Evolutionary conservation across 148 eudicot genomes (phyloP), one percentile per base, ranked within the genome.

Genomic region (Limonium bicolor): DNA sequence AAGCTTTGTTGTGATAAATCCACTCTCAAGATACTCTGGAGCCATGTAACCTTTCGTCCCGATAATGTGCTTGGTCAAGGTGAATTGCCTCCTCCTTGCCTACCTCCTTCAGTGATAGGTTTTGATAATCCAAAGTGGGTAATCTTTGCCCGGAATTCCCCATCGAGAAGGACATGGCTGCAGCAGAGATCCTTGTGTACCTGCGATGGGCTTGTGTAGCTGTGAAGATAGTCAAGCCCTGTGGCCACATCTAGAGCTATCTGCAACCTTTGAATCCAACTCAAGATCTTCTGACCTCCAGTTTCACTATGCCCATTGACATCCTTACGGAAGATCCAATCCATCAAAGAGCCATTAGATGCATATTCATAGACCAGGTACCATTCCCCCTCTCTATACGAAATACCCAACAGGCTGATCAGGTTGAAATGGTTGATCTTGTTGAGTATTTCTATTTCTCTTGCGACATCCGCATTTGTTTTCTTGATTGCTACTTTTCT

Each of bases 401-500:
- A 81, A 46, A 65, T 67, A 2, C 96, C 96, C 36, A 72, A 49
- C 3, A 86, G 74, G n/a, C 60, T 58, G 8, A 76, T 68, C 23
- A 86, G 53, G 42, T 68, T 86, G 56, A 70, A 63, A 63, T 86
- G 96, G 47, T 71, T 75, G 51, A 78, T 56, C 56, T 71, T 86
- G 38, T 58, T 68, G 3, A 81, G 71, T 32, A 86, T 56, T 20
- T 65, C 62, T 19, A 76, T 60, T 60, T 80, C 95, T 58, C 63
- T 59, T 9, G 64, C 31, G 27, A 66, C 72, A 56, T 86, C 77
- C 33, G 51, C 61, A 38, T 62, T 60, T 50, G 53, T 73, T 59
- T 55, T 73, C 58, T 86, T 81, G 16, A 78, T 50, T 14, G 76
- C 92, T 2, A 68, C 54, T 26, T 48, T 36, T 38, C 76, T 51